Evolutionary conservation across 2,329 filamentous ascomycete genomes (phyloP).

Genomic region (Cephalotrichum gorgonifer): DNA sequence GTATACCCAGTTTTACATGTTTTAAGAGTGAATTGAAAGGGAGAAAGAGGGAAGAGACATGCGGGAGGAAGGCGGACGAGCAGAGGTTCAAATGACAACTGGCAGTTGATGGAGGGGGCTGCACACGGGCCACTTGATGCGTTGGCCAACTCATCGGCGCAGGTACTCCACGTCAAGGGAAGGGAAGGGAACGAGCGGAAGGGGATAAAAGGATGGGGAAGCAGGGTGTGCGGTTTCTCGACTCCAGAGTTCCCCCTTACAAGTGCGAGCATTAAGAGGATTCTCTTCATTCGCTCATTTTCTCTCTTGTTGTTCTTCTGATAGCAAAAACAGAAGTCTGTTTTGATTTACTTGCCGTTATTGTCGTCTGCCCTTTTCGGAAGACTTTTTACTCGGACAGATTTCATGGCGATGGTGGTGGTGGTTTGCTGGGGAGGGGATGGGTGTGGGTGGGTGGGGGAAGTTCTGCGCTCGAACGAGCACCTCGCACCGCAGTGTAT

Average conservation of each 20-base stretch:
- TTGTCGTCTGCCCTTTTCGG: too few species aligned
- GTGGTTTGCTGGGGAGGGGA: neutral
- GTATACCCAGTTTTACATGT: neutral
- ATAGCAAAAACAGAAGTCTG: too few species aligned
- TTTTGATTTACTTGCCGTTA: too few species aligned
- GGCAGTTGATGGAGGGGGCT: constrained; percentile 12
- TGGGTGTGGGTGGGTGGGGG: neutral
- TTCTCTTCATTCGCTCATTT: neutral
- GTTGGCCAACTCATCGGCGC: constrained; percentile 31
- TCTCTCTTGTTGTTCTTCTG: too few species aligned
- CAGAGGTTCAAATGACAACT: constrained; percentile 10
- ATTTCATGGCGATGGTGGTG: neutral
- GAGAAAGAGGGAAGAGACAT: constrained; percentile 9
- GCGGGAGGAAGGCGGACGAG: constrained; percentile 9
- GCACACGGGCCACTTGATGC: constrained; percentile 31
- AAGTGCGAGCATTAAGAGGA: too few species aligned
- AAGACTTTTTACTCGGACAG: too few species aligned
- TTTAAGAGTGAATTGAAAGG: constrained; percentile 7
- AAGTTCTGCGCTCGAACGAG: neutral
- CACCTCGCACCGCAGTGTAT: neutral
- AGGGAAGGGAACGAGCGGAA: too few species aligned
- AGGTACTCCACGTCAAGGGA: too few species aligned
- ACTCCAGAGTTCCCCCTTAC: too few species aligned
- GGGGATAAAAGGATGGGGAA: constrained; percentile 51
- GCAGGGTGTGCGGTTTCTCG: constrained; percentile 9